Percentiles rank a stretch among this genome's conserved stretches.
phyloP scores from a whole-genome alignment of 495 filamentous ascomycete genomes.

The Xylaria grammica region DNA sequence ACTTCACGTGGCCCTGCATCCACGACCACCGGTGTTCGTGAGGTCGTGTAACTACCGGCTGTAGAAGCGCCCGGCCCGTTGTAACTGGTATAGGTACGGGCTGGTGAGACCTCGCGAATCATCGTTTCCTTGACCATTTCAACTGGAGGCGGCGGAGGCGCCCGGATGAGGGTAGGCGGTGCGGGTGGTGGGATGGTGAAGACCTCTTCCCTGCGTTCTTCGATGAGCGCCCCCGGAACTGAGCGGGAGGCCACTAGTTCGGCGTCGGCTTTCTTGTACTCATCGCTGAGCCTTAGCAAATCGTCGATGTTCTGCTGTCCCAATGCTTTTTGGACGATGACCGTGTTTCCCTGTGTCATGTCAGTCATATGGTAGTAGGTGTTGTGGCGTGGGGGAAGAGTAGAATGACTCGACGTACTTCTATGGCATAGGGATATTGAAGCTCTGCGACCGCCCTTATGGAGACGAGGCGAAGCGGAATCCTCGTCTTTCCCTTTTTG shows the following conservation, averaged over 20 bases:
- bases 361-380: constrained; percentile 31
- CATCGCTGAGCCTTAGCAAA: constrained; percentile 78
- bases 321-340: constrained; percentile 80
- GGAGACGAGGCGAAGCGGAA: constrained; percentile 77
- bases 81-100: constrained; percentile 37
- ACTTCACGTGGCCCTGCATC: constrained; percentile 45
- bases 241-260: constrained; percentile 47
- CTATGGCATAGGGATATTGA: constrained; percentile 85
- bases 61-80: constrained; percentile 35
- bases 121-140: constrained; percentile 48
- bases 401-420: constrained; percentile 57
- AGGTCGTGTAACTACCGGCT: constrained; percentile 6
- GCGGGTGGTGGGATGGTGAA: constrained; percentile 38
- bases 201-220: constrained; percentile 44
- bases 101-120: constrained; percentile 47
- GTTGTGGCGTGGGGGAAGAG: background rate
- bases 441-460: constrained; percentile 79
- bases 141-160: constrained; percentile 42
- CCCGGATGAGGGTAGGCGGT: constrained; percentile 33
- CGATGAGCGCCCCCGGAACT: constrained; percentile 40
- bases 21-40: constrained; percentile 35
- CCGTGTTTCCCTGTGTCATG: constrained; percentile 67
- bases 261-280: constrained; percentile 61
- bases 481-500: constrained; percentile 85
- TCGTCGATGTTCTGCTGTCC: constrained; percentile 91